A percentile compares a stretch with the other conserved stretches of the same genome.
These are phyloP conservation scores for Pycnococcus provasolii DNA, from an alignment of 139 green algal genomes.

Conservation along the genomic window DNA sequence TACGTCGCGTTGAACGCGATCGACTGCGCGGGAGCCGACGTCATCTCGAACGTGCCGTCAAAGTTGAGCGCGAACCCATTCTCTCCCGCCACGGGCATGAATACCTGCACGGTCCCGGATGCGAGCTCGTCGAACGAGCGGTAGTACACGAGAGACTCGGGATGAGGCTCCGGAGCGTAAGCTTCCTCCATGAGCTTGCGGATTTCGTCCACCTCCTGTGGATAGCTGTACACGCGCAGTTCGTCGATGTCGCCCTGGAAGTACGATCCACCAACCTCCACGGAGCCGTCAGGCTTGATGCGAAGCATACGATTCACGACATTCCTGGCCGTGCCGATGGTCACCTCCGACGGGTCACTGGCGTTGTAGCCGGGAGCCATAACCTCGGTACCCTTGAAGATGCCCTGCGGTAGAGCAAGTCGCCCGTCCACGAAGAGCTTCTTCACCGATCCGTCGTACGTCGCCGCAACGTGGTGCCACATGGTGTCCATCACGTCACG, in stretches of 20 bases:
- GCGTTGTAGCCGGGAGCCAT: not conserved
- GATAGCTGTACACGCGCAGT: not conserved
- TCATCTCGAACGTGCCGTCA: conserved; percentile 1
- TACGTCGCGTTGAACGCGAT: conserved; percentile 1
- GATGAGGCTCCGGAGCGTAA: not conserved
- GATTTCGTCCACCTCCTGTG: not conserved
- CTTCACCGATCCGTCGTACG: conserved; percentile 6
- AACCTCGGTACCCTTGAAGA: not conserved
- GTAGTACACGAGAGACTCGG: not conserved
- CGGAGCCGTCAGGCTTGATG: not conserved
- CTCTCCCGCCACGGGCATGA: conserved; percentile 11
- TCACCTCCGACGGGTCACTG: not conserved
- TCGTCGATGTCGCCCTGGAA: conserved; percentile 12
- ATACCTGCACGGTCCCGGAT: not conserved
- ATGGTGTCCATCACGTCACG: too few species aligned
- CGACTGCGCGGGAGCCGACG: not conserved
- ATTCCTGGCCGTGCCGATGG: not conserved
- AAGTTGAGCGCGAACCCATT: not conserved
- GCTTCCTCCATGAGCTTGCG: not conserved
- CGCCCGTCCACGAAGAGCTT: conserved; percentile 6
- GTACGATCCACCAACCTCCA: not conserved
- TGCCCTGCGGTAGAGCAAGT: not conserved
- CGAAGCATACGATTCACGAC: not conserved
- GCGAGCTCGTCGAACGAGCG: not conserved
- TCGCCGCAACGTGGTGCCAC: conserved; percentile 15